These are phyloP conservation scores for Vitis labrusca DNA, from an alignment of 164 flowering plant genomes.

Conservation along the genomic window DNA sequence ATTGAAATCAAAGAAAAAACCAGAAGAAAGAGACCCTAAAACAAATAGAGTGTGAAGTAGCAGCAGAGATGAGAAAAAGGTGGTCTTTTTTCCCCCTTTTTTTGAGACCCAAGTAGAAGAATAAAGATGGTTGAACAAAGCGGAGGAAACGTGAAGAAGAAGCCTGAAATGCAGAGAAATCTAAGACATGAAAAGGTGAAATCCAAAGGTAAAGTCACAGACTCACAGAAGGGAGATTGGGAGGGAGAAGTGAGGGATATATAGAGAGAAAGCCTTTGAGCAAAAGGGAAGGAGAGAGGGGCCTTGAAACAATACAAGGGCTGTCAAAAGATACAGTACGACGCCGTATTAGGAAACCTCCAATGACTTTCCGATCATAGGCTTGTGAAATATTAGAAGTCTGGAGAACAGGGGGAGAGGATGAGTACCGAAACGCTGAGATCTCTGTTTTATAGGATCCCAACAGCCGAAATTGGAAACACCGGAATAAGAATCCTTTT, in stretches of 20 bases:
- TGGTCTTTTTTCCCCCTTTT: no score
- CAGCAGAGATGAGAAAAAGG: no score
- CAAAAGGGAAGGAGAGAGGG: no score
- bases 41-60: no score
- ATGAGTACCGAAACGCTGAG: conserved; percentile 29
- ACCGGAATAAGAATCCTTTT: neutral
- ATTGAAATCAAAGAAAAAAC: conserved; percentile 2
- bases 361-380: no score
- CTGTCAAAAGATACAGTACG: no score
- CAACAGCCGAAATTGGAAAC: conserved; percentile 43
- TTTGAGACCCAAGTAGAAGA: neutral
- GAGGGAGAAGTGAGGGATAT: no score
- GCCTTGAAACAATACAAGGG: no score
- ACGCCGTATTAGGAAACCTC: no score
- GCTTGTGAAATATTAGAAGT: no score
- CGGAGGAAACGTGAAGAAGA: conserved; percentile 4
- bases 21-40: no score
- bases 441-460: conserved; percentile 62
- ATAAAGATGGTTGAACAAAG: conserved; percentile 5
- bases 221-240: neutral
- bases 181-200: neutral
- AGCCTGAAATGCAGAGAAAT: conserved; percentile 9
- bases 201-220: conserved; percentile 1
- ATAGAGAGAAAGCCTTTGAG: no score
- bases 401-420: conserved; percentile 1